phyloP scores from a whole-genome alignment of 1,139 yeast species.

The Magnusiomyces tetraspermus region DNA sequence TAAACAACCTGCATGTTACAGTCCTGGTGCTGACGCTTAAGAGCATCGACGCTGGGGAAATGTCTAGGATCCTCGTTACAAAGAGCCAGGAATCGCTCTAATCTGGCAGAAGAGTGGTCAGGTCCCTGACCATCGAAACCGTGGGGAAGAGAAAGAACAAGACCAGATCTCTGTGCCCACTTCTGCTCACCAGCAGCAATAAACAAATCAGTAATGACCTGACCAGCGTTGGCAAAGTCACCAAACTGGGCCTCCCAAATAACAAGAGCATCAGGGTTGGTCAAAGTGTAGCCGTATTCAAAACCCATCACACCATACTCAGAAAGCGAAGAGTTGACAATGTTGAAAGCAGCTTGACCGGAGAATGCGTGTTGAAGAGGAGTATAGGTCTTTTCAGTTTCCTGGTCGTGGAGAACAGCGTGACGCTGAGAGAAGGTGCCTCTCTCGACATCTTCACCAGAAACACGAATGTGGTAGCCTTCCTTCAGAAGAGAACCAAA shows the following conservation, averaged over 20 bases:
- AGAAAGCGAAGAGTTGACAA: constrained; percentile 92
- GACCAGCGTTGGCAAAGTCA: constrained; percentile 99
- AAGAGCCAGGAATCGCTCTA: constrained; percentile 92
- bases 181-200: constrained; percentile 94
- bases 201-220: constrained; percentile 93
- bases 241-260: constrained; percentile 99
- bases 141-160: constrained; percentile 91
- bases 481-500: constrained; percentile 86
- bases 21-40: constrained; percentile 97
- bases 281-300: constrained; percentile 96
- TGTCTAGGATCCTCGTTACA: constrained; percentile 92
- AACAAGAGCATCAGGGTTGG: constrained; percentile 93
- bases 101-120: constrained; percentile 96
- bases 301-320: constrained; percentile 99
- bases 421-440: constrained; percentile 99
- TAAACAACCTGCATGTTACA: constrained; percentile 96
- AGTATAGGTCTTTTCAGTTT: constrained; percentile 68
- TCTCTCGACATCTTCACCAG: constrained; percentile 99
- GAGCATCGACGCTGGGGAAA: constrained; percentile 83
- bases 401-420: constrained; percentile 95
- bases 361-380: constrained; percentile 70
- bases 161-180: constrained; percentile 98
- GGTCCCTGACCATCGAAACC: constrained; percentile 99
- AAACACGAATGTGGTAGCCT: constrained; percentile 93
- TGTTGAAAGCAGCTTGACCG: constrained; percentile 78